Base-by-base conservation (phyloP, 2,329 filamentous ascomycete genomes). In the Arthrobotrys sphaeroides region DNA sequence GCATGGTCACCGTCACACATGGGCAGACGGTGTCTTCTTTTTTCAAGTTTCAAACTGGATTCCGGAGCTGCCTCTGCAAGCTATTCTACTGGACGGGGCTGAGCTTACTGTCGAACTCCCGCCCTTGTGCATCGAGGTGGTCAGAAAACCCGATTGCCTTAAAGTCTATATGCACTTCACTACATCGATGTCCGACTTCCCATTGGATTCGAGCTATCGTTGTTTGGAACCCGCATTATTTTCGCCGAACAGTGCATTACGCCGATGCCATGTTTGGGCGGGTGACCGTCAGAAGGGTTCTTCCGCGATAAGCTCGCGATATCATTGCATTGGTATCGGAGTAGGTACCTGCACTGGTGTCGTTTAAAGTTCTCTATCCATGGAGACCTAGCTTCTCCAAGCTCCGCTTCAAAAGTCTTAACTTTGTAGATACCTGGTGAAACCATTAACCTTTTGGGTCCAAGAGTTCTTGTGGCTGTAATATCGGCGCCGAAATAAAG, bases 21-120 rank as follows among this genome's bases (percentile, higher is more conserved):
- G 61, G 61, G 24, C 33, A 36, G 33, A 24, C 36, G 12, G 36
- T n/a, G n/a, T n/a, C n/a, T n/a, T n/a, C 40, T n/a, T 16, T 28
- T 31, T 2, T 36, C 26, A 47, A 2, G 47, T 43, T 70, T 16
- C 55, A 55, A 62, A 45, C 10, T 43, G 26, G 47, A 57, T 24
- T 47, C 33, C 18, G n/a, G 40, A 51, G 26, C 57, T 20, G 13
- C 66, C 38, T 47, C 20, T 31, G n/a, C 33, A 42, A 13, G 40
- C 60, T 36, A 60, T 13, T n/a, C 53, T 60, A 31, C 24, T 33
- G 9, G 42, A 28, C 3, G 66, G 36, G 66, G 66, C 66, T 61
- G 66, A 69, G 66, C 51, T 61, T 16, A 45, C 31, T 51, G 28
- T 59, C 36, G 22, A 66, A 22, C 40, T 68, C 53, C 65, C 65